Conservation (phyloP, 495 filamentous ascomycete genomes). For the Pseudomonodictys pantanalensis region DNA sequence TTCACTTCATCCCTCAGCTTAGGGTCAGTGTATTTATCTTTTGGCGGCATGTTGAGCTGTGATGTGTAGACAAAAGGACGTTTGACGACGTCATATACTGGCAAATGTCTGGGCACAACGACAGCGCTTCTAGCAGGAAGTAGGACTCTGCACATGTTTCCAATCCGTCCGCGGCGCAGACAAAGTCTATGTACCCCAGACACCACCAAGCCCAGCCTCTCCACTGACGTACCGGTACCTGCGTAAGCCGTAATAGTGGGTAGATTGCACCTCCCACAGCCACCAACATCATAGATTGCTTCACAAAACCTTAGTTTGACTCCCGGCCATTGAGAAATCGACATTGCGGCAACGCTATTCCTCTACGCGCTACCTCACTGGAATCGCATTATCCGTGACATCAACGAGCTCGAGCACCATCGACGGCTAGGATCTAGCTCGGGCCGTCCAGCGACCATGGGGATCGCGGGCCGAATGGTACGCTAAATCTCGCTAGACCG, state of each 20-base stretch:
- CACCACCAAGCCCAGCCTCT: too few relatives aligned
- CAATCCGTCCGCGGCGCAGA: neutral
- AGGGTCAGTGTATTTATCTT: conserved; percentile 51
- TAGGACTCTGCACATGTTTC: neutral
- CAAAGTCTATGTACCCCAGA: neutral
- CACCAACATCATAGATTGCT: neutral
- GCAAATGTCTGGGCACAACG: neutral
- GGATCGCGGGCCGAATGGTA: neutral
- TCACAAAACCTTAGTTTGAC: neutral
- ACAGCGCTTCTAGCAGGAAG: neutral
- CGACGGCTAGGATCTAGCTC: neutral
- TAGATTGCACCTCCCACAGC: neutral
- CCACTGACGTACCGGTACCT: neutral
- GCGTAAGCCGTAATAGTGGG: neutral
- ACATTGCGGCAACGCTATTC: too few relatives aligned
- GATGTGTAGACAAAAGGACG: neutral
- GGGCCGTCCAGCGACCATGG: neutral
- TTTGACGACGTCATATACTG: neutral
- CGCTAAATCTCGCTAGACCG: neutral
- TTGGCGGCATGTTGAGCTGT: conserved; percentile 43
- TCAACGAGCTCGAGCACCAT: neutral
- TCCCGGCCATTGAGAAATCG: too few relatives aligned
- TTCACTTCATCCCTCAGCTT: conserved; percentile 50
- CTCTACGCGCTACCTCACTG: neutral
- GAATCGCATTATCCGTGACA: neutral